Percentiles rank a stretch among this genome's conserved stretches.
Conservation (phyloP, 2,329 filamentous ascomycete genomes). For the Hansfordia pulvinata region DNA sequence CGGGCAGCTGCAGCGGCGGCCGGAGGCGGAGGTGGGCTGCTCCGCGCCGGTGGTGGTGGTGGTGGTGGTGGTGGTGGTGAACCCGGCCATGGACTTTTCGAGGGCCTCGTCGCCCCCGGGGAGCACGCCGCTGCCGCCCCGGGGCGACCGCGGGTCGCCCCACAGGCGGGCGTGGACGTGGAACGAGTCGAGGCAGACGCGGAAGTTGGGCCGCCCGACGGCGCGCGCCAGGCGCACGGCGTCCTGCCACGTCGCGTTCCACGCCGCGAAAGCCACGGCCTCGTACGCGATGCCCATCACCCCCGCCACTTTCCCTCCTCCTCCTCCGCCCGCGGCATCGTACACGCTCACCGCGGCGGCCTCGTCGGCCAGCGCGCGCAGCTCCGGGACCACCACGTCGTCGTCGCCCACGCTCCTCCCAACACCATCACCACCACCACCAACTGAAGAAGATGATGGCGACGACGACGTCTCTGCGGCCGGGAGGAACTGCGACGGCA, state of each 20-base stretch:
- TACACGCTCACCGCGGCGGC: no score
- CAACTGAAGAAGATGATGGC: no score
- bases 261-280: slow-evolving; percentile 16
- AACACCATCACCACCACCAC: no score
- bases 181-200: slow-evolving; percentile 21
- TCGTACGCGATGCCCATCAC: slow-evolving; percentile 17
- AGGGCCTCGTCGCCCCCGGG: slow-evolving; percentile 6
- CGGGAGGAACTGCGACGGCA: slow-evolving; percentile 18
- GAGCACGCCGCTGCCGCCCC: slow-evolving; percentile 9
- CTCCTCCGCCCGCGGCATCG: no score
- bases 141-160: slow-evolving; percentile 13
- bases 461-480: no score
- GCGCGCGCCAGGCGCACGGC: slow-evolving; percentile 12
- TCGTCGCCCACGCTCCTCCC: slow-evolving; percentile 12
- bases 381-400: slow-evolving; percentile 13
- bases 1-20: slow-evolving; percentile 4
- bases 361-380: slow-evolving; percentile 17
- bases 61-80: no score
- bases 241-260: slow-evolving; percentile 18
- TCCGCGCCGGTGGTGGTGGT: no score
- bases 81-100: slow-evolving; percentile 10
- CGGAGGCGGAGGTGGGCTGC: no score
- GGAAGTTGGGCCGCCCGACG: slow-evolving; percentile 20
- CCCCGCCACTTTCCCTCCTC: no score
- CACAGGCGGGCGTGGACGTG: slow-evolving; percentile 18